Percentiles rank a stretch among this genome's conserved stretches.
Evolutionary conservation across 306 rosid genomes (phyloP).

Genomic region (Cyamopsis tetragonoloba): DNA sequence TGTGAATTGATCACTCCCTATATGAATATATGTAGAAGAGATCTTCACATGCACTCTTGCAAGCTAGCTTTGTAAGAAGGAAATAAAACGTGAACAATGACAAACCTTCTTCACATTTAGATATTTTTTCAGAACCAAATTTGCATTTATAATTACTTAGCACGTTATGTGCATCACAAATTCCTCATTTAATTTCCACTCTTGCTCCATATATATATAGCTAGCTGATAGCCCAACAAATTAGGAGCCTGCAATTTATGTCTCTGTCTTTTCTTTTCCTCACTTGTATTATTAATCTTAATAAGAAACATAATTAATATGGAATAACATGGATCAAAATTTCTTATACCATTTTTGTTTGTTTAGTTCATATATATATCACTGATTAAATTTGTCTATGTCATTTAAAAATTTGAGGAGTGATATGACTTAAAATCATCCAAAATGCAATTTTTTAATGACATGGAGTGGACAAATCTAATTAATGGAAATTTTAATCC

Average conservation of each 20-base stretch:
- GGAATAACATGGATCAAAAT: no score
- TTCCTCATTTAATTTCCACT: constrained; percentile 10
- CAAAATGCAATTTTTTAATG: no score
- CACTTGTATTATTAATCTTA: background rate
- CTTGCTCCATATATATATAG: no score
- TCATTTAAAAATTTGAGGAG: no score
- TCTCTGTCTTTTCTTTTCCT: background rate
- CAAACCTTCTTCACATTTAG: background rate
- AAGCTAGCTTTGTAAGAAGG: constrained; percentile 6
- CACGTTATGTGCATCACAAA: constrained; percentile 13
- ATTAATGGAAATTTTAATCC: no score
- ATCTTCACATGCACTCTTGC: background rate
- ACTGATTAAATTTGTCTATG: no score
- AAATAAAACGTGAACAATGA: background rate
- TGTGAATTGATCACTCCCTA: no score
- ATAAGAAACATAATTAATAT: constrained; percentile 9
- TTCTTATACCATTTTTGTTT: no score
- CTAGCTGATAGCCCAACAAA: background rate
- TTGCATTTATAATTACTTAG: background rate
- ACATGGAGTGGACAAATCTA: no score
- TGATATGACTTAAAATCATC: no score
- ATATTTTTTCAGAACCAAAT: constrained; percentile 12
- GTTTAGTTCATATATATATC: no score
- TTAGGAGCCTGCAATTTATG: background rate
- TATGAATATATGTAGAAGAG: no score